Evolutionary conservation across 441 rosid species (phyloP).

Genomic region (Sinapis alba): DNA sequence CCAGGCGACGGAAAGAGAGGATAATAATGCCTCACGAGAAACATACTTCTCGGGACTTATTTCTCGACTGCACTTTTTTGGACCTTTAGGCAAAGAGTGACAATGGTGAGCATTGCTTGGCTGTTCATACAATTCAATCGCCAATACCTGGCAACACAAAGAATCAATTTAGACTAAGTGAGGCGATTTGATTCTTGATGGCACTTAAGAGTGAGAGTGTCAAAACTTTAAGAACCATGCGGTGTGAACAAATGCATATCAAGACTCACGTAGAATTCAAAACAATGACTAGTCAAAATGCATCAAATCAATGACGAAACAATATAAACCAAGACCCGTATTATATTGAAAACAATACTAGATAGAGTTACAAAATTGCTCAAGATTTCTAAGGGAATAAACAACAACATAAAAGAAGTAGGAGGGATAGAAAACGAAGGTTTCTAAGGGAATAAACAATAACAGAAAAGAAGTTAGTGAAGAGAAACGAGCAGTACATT

Average conservation of each 20-base stretch:
- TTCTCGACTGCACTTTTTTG: conserved; percentile 40
- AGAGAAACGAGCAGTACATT: conserved; percentile 44
- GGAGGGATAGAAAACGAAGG: background rate
- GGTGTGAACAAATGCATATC: background rate
- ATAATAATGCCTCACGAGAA: conserved; percentile 69
- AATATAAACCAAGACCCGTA: conserved; percentile 4
- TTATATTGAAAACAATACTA: background rate
- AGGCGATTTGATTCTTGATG: background rate
- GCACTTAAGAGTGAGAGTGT: conserved; percentile 8
- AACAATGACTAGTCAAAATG: conserved; percentile 12
- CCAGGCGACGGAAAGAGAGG: conserved; percentile 82
- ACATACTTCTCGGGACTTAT: conserved; percentile 71
- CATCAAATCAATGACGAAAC: background rate
- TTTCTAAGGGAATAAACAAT: background rate
- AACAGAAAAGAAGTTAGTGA: conserved; percentile 6
- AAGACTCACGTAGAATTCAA: conserved; percentile 12
- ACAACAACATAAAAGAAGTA: conserved; percentile 15
- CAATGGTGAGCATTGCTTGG: conserved; percentile 37
- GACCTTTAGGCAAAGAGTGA: conserved; percentile 38
- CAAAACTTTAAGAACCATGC: conserved; percentile 6
- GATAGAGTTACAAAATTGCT: conserved; percentile 3
- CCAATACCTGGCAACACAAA: conserved; percentile 45
- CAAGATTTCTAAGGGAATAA: background rate
- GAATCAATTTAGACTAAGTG: conserved; percentile 4
- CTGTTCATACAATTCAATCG: conserved; percentile 35